phyloP scores from a whole-genome alignment of 306 rosid genomes.

The Abrus precatorius region DNA sequence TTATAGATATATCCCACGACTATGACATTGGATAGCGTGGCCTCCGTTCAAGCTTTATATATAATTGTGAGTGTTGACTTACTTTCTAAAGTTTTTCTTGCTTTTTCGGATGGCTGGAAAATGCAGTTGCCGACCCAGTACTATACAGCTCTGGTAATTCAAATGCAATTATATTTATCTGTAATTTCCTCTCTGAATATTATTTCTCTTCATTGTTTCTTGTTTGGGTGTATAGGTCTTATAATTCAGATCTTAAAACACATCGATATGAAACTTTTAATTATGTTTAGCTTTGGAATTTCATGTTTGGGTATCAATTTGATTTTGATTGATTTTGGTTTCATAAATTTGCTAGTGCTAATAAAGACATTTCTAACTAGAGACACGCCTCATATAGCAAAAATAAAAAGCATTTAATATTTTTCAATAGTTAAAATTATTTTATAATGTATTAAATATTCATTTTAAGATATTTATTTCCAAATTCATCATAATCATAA shows the following conservation, averaged over 20 bases:
- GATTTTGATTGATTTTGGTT: background rate
- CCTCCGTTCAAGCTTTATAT: background rate
- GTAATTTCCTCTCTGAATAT: background rate
- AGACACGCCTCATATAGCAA: background rate
- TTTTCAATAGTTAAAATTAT: background rate
- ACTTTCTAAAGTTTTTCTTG: background rate
- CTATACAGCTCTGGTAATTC: slow-evolving; percentile 91
- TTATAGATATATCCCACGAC: background rate
- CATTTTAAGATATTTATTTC: background rate
- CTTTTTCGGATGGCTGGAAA: slow-evolving; percentile 43
- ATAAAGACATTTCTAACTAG: background rate
- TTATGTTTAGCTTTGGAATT: background rate
- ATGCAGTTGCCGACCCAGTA: slow-evolving; percentile 93
- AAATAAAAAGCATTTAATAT: background rate
- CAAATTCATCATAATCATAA: background rate
- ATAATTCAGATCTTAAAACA: background rate
- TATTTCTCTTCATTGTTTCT: background rate
- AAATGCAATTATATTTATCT: slow-evolving; percentile 22
- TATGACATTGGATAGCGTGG: no score
- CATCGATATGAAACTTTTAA: background rate
- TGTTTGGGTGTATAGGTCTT: background rate
- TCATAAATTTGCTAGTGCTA: background rate
- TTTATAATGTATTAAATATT: background rate
- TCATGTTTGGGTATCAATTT: background rate
- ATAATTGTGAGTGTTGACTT: background rate